Evolutionary conservation across 169 alveolate species (phyloP).

Genomic region (Plasmodium yoelii): DNA sequence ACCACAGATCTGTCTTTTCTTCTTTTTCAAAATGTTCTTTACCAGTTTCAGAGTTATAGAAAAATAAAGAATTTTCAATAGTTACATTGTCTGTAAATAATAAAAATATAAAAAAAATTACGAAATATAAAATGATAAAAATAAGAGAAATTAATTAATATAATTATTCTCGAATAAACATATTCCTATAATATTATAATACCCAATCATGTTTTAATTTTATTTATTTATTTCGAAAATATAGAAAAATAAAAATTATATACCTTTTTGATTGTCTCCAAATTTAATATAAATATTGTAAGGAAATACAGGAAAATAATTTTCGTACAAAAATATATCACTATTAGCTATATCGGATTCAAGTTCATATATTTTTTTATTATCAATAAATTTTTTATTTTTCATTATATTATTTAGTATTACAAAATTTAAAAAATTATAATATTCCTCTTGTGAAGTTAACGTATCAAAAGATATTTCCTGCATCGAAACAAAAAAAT

Average conservation of each 20-base stretch:
- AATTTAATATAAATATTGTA: slow-evolving; percentile 30
- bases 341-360: slow-evolving; percentile 15
- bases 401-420: slow-evolving; percentile 62
- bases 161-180: too few relatives aligned
- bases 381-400: slow-evolving; percentile 38
- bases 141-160: too few relatives aligned
- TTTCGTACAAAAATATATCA: slow-evolving; percentile 36
- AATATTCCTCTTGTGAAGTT: slow-evolving; percentile 18
- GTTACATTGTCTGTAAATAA: too few relatives aligned
- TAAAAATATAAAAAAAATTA: too few relatives aligned
- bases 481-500: background rate
- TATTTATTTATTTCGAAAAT: too few relatives aligned
- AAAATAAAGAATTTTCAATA: too few relatives aligned
- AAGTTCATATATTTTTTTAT: slow-evolving; percentile 38
- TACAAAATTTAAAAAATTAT: slow-evolving; percentile 28
- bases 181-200: too few relatives aligned
- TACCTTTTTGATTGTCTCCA: slow-evolving; percentile 28
- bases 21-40: too few relatives aligned
- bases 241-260: background rate
- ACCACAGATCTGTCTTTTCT: too few relatives aligned
- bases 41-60: too few relatives aligned
- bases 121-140: too few relatives aligned
- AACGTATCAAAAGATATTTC: slow-evolving; percentile 50
- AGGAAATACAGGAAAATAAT: slow-evolving; percentile 55
- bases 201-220: too few relatives aligned